These are phyloP conservation scores for Passiflora organensis DNA, from an alignment of 345 rosid genomes.

Conservation along the genomic window DNA sequence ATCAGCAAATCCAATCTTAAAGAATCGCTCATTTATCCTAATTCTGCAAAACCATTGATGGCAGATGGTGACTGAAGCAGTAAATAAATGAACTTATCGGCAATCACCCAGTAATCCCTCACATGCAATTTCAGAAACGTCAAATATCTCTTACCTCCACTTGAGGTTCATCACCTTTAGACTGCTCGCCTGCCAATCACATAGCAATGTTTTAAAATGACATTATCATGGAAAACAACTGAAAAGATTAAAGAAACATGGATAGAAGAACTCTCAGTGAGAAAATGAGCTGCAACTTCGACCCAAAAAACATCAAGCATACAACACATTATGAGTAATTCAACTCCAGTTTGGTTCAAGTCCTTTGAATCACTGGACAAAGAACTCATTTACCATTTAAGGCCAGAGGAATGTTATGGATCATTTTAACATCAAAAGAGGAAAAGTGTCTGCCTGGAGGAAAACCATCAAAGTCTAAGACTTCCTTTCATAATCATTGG, in stretches of 20 bases:
- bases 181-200: conserved; percentile 48
- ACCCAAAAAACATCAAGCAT: background rate
- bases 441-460: too few species aligned
- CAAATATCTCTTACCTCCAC: conserved; percentile 40
- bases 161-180: conserved; percentile 46
- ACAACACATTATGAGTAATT: background rate
- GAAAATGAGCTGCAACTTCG: background rate
- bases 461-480: too few species aligned
- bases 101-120: too few species aligned
- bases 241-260: background rate
- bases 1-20: conserved; percentile 8
- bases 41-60: conserved; percentile 30
- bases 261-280: background rate
- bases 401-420: too few species aligned
- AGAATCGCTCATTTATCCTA: conserved; percentile 10
- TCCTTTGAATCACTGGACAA: too few species aligned
- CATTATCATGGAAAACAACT: background rate
- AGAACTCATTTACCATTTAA: too few species aligned
- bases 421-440: too few species aligned
- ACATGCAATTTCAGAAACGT: background rate
- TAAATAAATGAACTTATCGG: too few species aligned
- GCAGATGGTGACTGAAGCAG: too few species aligned
- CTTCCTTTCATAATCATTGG: too few species aligned
- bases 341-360: too few species aligned
- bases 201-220: background rate